phyloP scores from a whole-genome alignment of 1,284 basidiomycete genomes.

The Cryptococcus floricola region DNA sequence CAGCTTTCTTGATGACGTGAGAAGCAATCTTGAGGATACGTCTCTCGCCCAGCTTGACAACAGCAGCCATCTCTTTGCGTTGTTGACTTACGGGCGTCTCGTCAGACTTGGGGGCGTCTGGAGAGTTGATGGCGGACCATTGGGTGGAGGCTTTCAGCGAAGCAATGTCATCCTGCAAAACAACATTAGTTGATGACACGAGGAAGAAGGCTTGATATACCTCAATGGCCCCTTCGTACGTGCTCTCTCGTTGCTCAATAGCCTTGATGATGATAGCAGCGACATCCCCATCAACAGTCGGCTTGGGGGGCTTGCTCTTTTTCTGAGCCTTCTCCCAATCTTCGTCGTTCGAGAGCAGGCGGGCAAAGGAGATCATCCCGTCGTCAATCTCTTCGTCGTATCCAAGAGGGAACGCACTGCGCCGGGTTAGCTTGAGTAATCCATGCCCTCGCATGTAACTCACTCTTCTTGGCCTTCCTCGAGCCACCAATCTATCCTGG shows the following conservation, averaged over 20 bases:
- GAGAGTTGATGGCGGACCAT: not conserved
- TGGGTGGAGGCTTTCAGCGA: not conserved
- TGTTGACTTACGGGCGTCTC: not conserved
- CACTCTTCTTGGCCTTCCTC: slow-evolving; percentile 88
- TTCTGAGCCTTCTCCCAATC: slow-evolving; percentile 64
- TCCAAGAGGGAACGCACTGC: slow-evolving; percentile 59
- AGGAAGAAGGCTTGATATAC: slow-evolving; percentile 1
- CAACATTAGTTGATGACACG: not conserved
- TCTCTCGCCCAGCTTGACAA: slow-evolving; percentile 16
- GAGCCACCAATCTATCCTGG: slow-evolving; percentile 81
- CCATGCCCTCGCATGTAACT: slow-evolving; percentile 29
- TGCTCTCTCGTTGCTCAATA: slow-evolving; percentile 37
- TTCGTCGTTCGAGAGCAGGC: slow-evolving; percentile 61
- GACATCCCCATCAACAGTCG: slow-evolving; percentile 56
- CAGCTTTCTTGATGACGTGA: not conserved
- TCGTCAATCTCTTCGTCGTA: slow-evolving; percentile 59
- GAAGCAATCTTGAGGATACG: slow-evolving; percentile 4
- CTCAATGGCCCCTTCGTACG: slow-evolving; percentile 7
- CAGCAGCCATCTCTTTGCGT: slow-evolving; percentile 5
- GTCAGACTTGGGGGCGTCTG: slow-evolving; percentile 1
- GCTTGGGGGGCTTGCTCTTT: slow-evolving; percentile 76
- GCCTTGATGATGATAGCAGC: slow-evolving; percentile 53
- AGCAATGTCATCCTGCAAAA: slow-evolving; percentile 5
- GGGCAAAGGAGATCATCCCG: slow-evolving; percentile 65
- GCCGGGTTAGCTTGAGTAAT: too few species aligned